Base-by-base conservation (phyloP, 495 filamentous ascomycete species). In the Xylaria palmicola region DNA sequence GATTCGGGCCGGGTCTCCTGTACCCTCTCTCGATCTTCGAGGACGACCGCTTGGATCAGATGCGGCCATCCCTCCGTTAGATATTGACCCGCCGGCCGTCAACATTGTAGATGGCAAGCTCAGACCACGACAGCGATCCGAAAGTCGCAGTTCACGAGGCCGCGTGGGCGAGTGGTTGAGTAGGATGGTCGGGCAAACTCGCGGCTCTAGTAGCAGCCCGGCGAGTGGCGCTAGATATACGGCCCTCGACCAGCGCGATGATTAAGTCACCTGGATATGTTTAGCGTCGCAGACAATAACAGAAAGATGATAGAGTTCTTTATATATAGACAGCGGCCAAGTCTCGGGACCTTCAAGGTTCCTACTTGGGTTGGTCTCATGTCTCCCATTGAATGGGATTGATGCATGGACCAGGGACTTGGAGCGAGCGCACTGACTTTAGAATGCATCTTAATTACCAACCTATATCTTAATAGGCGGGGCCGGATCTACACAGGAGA, bases 11-110 rank as follows among this genome's bases (percentile, higher is more conserved):
- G 77, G 79, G 27, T 96, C 93, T 9, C 92, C 92, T 24, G 85
- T 92, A 1, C 87, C 90, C 13, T 90, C 86, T 0, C 83, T 94
- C 53, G 88, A 93, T 69, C 83, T 92, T 54, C 85, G 87, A 51
- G 73, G 71, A 59, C 66, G 70, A 15, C 65, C 64, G 24, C 51
- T 77, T 26, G 70, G 69, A 6, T 61, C 73, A 5, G 68, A 70
- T 6, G 65, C 63, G 15, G 72, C 72, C 0, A 72, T 77, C 13
- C 76, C 78, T 1, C 67, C 74, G 2, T 64, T 79, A 45, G 59
- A 69, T 20, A 68, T 80, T 17, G 75, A 79, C 6, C 75, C 77
- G 7, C 75, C 77, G 1, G 60, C 60, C 0, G 62, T 75, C 13
- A 68, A 73, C 26, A 65, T 72, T 19, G 65, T 68, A 48, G 62